These are phyloP conservation scores for Cryptococcus maquisensis DNA, from an alignment of 1,284 basidiomycete species.

Conservation along the genomic window DNA sequence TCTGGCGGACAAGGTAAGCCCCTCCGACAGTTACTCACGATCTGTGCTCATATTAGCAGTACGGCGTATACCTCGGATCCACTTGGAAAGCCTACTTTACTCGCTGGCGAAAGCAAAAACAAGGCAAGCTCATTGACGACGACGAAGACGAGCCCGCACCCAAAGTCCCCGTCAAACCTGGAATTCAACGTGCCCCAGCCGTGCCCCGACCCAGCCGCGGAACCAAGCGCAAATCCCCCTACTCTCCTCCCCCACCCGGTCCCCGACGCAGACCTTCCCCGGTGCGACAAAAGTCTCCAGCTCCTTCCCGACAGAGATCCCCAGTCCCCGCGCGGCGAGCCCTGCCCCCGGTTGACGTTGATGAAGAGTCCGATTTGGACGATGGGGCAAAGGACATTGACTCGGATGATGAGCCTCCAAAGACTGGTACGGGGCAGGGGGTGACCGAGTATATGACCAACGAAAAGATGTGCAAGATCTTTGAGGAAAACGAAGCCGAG, in stretches of 20 bases:
- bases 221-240: not conserved
- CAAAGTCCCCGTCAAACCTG: no score
- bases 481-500: constrained; percentile 3
- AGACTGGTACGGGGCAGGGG: not conserved
- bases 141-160: no score
- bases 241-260: not conserved
- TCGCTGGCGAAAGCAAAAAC: not conserved
- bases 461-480: constrained; percentile 2
- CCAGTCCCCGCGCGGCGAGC: no score
- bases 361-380: not conserved
- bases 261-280: not conserved
- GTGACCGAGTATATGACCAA: not conserved
- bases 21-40: not conserved
- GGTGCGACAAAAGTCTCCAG: not conserved
- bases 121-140: not conserved
- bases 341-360: not conserved
- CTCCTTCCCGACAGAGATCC: not conserved
- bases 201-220: not conserved
- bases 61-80: not conserved
- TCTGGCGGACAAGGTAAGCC: constrained; percentile 1
- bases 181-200: no score
- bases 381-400: not conserved
- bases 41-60: not conserved
- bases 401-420: not conserved
- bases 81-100: constrained; percentile 1